phyloP scores from a whole-genome alignment of 768 basidiomycete species.

The Tulasnella sp. region DNA sequence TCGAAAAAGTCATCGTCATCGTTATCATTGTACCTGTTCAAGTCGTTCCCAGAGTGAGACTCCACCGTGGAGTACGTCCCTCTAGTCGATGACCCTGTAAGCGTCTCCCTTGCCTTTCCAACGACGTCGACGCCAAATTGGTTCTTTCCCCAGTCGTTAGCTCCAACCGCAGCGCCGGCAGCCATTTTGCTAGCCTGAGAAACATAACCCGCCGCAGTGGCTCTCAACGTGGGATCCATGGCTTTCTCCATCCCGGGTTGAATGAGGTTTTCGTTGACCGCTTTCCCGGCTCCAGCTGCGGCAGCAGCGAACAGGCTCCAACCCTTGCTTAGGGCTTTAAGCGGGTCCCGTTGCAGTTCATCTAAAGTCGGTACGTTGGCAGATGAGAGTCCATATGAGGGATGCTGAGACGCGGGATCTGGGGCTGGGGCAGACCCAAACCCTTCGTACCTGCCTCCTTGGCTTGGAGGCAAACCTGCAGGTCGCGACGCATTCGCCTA shows the following conservation, averaged over 20 bases:
- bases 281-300: constrained; percentile 65
- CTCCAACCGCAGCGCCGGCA: constrained; percentile 45
- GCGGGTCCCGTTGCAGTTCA: constrained; percentile 80
- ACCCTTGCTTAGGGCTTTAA: constrained; percentile 78
- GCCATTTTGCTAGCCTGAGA: constrained; percentile 56
- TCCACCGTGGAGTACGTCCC: constrained; percentile 4
- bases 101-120: constrained; percentile 52
- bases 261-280: constrained; percentile 75
- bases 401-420: constrained; percentile 37
- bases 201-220: constrained; percentile 61
- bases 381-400: constrained; percentile 64
- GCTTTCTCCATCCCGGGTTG: constrained; percentile 81
- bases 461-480: constrained; percentile 74
- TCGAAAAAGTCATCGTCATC: constrained; percentile 18
- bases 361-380: constrained; percentile 62
- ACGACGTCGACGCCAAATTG: constrained; percentile 81
- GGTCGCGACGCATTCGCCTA: constrained; percentile 63
- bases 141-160: constrained; percentile 65
- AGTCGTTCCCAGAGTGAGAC: constrained; percentile 12
- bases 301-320: constrained; percentile 93
- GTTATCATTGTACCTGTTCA: constrained; percentile 7
- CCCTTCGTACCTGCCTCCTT: constrained; percentile 87
- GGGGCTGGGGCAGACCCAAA: constrained; percentile 81
- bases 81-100: constrained; percentile 30
- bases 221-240: constrained; percentile 67